A percentile compares a stretch with the other conserved stretches of the same genome.
Evolutionary conservation across 1,284 basidiomycete species (phyloP).

Genomic region (Neolentinus lepideus): DNA sequence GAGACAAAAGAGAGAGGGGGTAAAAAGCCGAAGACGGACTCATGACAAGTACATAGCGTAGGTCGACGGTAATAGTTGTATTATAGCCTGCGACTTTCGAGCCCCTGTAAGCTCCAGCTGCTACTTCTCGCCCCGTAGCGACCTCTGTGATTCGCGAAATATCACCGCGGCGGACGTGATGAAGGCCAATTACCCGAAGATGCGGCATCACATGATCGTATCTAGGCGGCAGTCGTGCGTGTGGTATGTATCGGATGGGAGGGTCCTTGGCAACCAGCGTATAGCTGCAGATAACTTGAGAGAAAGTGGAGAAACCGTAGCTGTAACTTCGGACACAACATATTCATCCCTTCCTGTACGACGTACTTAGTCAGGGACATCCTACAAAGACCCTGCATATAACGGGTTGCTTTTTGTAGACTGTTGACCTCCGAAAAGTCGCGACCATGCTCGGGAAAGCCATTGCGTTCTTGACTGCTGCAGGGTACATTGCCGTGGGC

Average conservation of each 20-base stretch:
- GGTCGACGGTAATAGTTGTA: not conserved
- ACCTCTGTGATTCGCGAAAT: not conserved
- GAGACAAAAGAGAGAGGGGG: slow-evolving; percentile 11
- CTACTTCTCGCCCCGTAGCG: too few relatives aligned
- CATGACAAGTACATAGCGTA: not conserved
- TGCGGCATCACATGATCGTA: not conserved
- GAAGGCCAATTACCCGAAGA: not conserved
- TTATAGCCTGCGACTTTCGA: too few relatives aligned
- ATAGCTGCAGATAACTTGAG: not conserved
- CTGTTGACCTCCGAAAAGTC: not conserved
- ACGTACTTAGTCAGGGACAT: not conserved
- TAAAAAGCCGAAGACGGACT: slow-evolving; percentile 10
- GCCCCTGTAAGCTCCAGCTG: too few relatives aligned
- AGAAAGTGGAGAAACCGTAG: not conserved
- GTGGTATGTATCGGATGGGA: too few relatives aligned
- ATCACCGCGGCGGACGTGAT: not conserved
- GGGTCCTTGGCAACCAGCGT: not conserved
- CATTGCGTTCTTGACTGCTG: not conserved
- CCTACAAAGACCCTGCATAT: too few relatives aligned
- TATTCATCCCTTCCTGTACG: not conserved
- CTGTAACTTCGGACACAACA: not conserved
- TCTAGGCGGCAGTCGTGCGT: too few relatives aligned
- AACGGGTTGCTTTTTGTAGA: too few relatives aligned
- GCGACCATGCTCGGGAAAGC: not conserved
- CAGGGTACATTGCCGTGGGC: not conserved